These are phyloP conservation scores for Nidula niveotomentosa DNA, from an alignment of 1,284 basidiomycete genomes.

Conservation along the genomic window DNA sequence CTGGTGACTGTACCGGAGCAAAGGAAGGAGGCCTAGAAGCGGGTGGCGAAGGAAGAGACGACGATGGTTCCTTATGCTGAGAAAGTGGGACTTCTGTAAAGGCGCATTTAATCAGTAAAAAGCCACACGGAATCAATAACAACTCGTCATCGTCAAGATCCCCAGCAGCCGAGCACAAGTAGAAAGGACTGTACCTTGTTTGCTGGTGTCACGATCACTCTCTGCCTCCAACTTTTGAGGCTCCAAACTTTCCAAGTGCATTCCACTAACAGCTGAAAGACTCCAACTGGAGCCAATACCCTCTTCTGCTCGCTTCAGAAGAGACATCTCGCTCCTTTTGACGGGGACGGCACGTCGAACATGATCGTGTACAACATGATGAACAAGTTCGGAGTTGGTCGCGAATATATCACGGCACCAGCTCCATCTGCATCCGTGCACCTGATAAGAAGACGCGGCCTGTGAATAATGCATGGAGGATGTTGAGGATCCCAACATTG, in stretches of 20 bases:
- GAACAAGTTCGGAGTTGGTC: constrained; percentile 31
- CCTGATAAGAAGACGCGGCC: constrained; percentile 5
- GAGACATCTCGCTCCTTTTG: constrained; percentile 27
- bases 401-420: constrained; percentile 45
- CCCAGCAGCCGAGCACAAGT: no score
- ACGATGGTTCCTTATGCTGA: not conserved
- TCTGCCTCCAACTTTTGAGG: not conserved
- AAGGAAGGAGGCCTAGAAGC: constrained; percentile 13
- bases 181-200: not conserved
- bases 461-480: not conserved
- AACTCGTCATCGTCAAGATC: no score
- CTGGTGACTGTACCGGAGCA: constrained; percentile 1
- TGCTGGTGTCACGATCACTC: not conserved
- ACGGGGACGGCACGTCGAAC: constrained; percentile 35
- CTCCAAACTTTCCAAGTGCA: not conserved
- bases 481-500: no score
- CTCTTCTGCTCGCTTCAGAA: constrained; percentile 33
- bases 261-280: constrained; percentile 8
- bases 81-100: no score
- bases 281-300: constrained; percentile 31
- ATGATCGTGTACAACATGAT: constrained; percentile 49
- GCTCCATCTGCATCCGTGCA: constrained; percentile 43
- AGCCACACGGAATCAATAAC: no score
- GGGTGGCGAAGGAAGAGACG: constrained; percentile 21
- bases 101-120: no score